Evolutionary conservation across 2,329 filamentous ascomycete species (phyloP).

Genomic region (Ceratocystis destructans): DNA sequence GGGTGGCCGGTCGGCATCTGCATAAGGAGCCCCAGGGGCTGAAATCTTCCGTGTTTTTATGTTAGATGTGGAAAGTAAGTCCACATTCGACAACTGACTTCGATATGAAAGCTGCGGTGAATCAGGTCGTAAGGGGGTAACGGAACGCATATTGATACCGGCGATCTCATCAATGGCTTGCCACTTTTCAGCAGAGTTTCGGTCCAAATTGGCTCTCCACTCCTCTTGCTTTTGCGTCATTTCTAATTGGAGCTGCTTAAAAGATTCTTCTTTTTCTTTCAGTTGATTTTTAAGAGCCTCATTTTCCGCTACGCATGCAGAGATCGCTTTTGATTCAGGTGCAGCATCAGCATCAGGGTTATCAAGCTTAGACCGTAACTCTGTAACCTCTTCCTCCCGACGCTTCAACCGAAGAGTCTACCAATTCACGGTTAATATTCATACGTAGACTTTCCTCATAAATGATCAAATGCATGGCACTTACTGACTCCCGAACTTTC

Average conservation of each 20-base stretch:
- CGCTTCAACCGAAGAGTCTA: slow-evolving; percentile 34
- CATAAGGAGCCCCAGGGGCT: neutral
- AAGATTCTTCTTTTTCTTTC: neutral
- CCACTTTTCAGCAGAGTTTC: slow-evolving; percentile 3
- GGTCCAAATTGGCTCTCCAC: neutral
- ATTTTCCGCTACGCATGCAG: slow-evolving; percentile 3
- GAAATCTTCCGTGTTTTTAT: slow-evolving; percentile 2
- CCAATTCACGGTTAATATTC: neutral
- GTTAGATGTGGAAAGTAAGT: slow-evolving; percentile 10
- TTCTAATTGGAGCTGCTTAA: slow-evolving; percentile 12
- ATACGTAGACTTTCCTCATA: neutral
- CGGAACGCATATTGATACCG: neutral
- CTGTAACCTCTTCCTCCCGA: slow-evolving; percentile 73
- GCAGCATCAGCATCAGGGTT: neutral
- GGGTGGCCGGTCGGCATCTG: slow-evolving; percentile 11
- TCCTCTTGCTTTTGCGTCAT: slow-evolving; percentile 6
- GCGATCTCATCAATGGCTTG: slow-evolving; percentile 1
- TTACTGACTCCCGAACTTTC: slow-evolving; percentile 74
- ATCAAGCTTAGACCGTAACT: slow-evolving; percentile 35
- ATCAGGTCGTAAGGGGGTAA: neutral
- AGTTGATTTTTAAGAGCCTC: neutral
- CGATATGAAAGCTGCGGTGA: slow-evolving; percentile 11
- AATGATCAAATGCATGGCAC: slow-evolving; percentile 24
- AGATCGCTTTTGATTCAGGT: neutral
- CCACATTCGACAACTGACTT: slow-evolving; percentile 8